Conservation (phyloP, 176 grass and related monocot species). For the Zizania latifolia region DNA sequence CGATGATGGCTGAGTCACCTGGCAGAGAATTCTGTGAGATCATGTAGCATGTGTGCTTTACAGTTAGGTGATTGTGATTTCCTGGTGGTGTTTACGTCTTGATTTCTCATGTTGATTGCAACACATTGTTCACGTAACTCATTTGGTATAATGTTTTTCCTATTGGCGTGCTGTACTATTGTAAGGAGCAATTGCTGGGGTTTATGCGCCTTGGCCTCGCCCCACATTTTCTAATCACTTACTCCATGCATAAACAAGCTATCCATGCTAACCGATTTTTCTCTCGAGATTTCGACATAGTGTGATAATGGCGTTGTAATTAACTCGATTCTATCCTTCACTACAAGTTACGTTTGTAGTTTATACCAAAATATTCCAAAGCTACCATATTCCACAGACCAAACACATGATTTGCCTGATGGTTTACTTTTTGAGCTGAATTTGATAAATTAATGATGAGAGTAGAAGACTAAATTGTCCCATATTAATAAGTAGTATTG, state of each 20-base stretch:
- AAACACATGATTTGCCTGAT: background rate
- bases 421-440: no score
- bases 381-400: background rate
- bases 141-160: constrained; percentile 7
- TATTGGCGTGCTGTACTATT: background rate
- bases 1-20: background rate
- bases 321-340: background rate
- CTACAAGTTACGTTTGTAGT: background rate
- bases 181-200: background rate
- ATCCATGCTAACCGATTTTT: background rate
- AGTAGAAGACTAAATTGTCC: no score
- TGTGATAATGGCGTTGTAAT: background rate
- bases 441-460: no score
- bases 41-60: background rate
- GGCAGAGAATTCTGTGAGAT: background rate
- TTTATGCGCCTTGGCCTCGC: background rate
- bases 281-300: no score
- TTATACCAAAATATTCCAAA: background rate
- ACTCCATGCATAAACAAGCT: no score
- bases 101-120: background rate
- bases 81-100: background rate
- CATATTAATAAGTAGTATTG: no score
- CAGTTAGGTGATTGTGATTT: background rate
- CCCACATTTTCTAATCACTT: no score
- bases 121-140: constrained; percentile 25